A percentile compares a stretch with the other conserved stretches of the same genome.
phyloP scores from a whole-genome alignment of 306 rosid species.

The Vigna angularis region DNA sequence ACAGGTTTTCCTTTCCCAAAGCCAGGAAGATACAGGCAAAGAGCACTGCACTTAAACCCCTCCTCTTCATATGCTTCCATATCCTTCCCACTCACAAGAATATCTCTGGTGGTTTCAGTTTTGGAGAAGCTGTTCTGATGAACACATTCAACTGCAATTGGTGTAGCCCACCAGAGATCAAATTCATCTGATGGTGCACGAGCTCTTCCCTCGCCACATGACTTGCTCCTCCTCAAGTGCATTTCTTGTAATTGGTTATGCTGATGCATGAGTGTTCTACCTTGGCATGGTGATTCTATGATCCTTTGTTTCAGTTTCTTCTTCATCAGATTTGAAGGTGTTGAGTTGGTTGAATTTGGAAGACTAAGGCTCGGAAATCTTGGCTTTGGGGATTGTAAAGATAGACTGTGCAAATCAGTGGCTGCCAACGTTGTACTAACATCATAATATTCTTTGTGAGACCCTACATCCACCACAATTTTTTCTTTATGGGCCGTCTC shows the following conservation, averaged over 20 bases:
- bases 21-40: slow-evolving; percentile 78
- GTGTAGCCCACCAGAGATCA: slow-evolving; percentile 65
- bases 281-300: slow-evolving; percentile 48
- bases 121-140: slow-evolving; percentile 44
- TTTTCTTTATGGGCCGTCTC: slow-evolving; percentile 61
- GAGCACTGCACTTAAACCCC: slow-evolving; percentile 71
- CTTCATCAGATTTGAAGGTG: slow-evolving; percentile 50
- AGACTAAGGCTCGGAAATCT: slow-evolving; percentile 72
- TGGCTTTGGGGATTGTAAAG: slow-evolving; percentile 60
- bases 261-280: slow-evolving; percentile 36
- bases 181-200: slow-evolving; percentile 58
- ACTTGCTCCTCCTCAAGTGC: slow-evolving; percentile 64
- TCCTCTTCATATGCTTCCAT: slow-evolving; percentile 40
- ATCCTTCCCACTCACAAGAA: slow-evolving; percentile 40
- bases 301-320: slow-evolving; percentile 54
- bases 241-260: slow-evolving; percentile 42
- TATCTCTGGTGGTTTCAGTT: slow-evolving; percentile 44
- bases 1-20: slow-evolving; percentile 63
- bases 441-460: slow-evolving; percentile 50
- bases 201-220: slow-evolving; percentile 65
- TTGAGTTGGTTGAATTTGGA: slow-evolving; percentile 71
- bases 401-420: slow-evolving; percentile 48
- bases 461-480: slow-evolving; percentile 73
- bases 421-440: not conserved
- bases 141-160: slow-evolving; percentile 41